These are phyloP conservation scores for Xylariaceae sp. DNA, from an alignment of 2,329 filamentous ascomycete species.

Conservation along the genomic window DNA sequence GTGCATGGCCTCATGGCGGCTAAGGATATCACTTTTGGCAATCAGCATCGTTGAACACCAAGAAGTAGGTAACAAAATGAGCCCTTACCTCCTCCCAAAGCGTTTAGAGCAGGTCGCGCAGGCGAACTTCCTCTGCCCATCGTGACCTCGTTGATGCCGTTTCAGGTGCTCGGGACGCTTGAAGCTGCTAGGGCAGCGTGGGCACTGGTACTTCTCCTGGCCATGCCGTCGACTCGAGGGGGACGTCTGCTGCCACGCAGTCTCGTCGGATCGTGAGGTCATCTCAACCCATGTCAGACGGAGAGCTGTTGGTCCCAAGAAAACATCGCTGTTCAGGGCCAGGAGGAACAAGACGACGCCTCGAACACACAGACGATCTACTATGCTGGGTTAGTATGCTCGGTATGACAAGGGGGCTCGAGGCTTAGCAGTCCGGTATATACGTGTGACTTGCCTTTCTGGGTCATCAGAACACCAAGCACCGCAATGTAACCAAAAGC, in stretches of 20 bases:
- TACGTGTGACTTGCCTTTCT: constrained; percentile 8
- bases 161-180: constrained; percentile 28
- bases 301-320: not conserved
- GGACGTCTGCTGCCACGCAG: constrained; percentile 5
- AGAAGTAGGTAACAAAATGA: not conserved
- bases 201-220: constrained; percentile 23
- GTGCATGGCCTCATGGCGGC: constrained; percentile 21
- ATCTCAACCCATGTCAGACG: not conserved
- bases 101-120: constrained; percentile 26
- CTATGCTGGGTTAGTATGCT: constrained; percentile 2
- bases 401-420: constrained; percentile 10
- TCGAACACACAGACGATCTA: too few relatives aligned
- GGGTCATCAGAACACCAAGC: not conserved
- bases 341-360: not conserved
- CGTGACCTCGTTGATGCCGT: constrained; percentile 26
- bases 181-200: constrained; percentile 25
- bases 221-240: constrained; percentile 9
- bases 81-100: constrained; percentile 27
- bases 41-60: constrained; percentile 6
- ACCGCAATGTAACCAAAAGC: constrained; percentile 8
- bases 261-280: not conserved
- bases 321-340: not conserved
- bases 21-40: constrained; percentile 21
- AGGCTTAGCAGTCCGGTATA: constrained; percentile 7
- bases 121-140: constrained; percentile 19